These are phyloP conservation scores for Trametes punicea DNA, from an alignment of 768 basidiomycete genomes.

Conservation along the genomic window DNA sequence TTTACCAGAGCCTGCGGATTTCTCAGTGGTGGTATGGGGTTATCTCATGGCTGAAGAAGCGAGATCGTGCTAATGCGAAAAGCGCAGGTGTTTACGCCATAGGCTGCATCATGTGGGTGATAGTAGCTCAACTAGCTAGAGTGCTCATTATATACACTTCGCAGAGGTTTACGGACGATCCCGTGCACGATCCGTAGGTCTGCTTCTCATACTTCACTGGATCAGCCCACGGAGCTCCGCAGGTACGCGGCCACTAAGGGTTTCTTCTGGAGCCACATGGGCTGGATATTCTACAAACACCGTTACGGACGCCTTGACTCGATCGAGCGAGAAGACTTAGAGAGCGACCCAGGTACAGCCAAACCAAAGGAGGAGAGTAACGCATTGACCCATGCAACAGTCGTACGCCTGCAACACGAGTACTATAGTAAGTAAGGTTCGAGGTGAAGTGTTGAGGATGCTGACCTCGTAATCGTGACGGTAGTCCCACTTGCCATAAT, in stretches of 20 bases:
- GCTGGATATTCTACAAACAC: conserved; percentile 84
- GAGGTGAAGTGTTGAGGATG: no score
- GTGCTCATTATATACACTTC: background rate
- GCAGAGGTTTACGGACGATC: conserved; percentile 69
- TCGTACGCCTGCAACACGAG: conserved; percentile 68
- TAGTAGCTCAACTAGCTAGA: background rate
- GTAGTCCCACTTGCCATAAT: conserved; percentile 59
- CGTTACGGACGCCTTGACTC: conserved; percentile 57
- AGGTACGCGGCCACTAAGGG: conserved; percentile 76
- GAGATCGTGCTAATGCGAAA: background rate
- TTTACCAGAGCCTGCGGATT: no score
- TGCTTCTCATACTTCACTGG: background rate
- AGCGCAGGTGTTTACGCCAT: conserved; percentile 62
- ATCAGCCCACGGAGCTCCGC: background rate
- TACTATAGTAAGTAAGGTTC: conserved; percentile 52
- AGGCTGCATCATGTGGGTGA: conserved; percentile 68
- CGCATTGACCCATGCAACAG: conserved; percentile 30
- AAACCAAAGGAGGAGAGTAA: background rate
- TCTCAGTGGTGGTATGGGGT: conserved; percentile 19
- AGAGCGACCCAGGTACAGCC: conserved; percentile 59
- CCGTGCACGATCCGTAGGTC: conserved; percentile 61
- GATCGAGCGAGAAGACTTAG: conserved; percentile 67
- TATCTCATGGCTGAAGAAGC: no score
- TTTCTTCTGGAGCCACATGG: conserved; percentile 74
- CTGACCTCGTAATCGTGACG: background rate